Base-by-base conservation (phyloP, 2,329 filamentous ascomycete species). In the Xylaria sp. region DNA sequence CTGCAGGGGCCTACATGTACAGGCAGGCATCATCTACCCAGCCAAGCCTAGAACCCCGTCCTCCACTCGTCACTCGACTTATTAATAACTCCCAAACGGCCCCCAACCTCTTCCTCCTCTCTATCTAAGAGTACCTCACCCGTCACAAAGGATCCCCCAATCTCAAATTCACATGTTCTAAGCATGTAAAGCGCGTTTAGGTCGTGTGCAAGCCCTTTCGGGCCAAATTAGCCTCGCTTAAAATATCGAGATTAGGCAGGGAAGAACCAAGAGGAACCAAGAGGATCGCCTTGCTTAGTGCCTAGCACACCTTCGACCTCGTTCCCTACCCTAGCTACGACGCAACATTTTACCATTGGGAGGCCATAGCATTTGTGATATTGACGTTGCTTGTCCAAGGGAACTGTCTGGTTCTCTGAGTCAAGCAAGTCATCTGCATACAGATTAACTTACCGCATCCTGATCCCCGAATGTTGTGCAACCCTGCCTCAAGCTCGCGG, bases 11-110 rank as follows among this genome's bases (percentile, higher is more conserved):
- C 28, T 31, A 31, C 28, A 31, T 31, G 28, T 31, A 31, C 28
- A 31, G 9, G 28, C 28, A n/a, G n/a, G n/a, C n/a, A n/a, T n/a
- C n/a, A 33, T 33, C 23, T 23, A 47, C 53, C 46, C 19, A 47
- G 38, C 50, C 54, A 12, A 35, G 21, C 42, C 54, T 28, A 19
- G 47, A 4, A 4, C 17, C 38, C 42, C 25, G 21, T 19, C 52
- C 46, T 40, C 15, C 15, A 19, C 23, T 6, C 23, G 28, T 37
- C 11, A 15, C 43, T 51, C 40, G 46, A 57, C 35, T 61, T 64
- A 64, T 64, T 64, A 64, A 64, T 64, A 66, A 56, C 58, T 45
- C 45, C n/a, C 61, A 64, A 66, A 66, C 64, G 23, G 57, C 54
- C 64, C 64, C 64, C 64, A 40, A 61, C 63, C 60, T 56, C 62